Conservation (phyloP, 208 protist species). For the Trypanosoma caninum region DNA sequence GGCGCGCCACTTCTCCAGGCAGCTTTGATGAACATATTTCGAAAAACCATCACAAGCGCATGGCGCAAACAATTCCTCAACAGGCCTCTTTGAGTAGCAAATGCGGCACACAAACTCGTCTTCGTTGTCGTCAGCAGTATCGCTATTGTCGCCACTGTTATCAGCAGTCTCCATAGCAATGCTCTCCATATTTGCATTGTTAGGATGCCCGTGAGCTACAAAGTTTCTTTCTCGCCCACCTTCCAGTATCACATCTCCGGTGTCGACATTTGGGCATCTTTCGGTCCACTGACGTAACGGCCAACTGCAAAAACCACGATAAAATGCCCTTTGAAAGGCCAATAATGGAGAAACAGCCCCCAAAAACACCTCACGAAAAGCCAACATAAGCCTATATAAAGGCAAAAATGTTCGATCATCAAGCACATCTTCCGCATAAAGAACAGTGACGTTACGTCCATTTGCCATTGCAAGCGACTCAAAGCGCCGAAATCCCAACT, state of each 20-base stretch:
- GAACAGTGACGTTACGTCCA: constrained; percentile 13
- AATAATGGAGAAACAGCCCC: neutral
- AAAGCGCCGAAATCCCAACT: constrained; percentile 19
- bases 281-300: neutral
- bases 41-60: constrained; percentile 75
- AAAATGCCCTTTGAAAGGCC: neutral
- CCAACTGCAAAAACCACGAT: neutral
- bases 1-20: constrained; percentile 72
- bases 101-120: constrained; percentile 77
- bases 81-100: constrained; percentile 50
- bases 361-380: constrained; percentile 3
- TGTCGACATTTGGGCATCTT: neutral
- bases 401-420: neutral
- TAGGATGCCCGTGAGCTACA: neutral
- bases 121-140: constrained; percentile 39
- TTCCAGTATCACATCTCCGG: neutral
- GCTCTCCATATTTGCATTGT: neutral
- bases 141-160: neutral
- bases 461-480: constrained; percentile 4
- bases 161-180: neutral
- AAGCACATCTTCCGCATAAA: constrained; percentile 9
- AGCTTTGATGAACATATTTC: constrained; percentile 70
- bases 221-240: neutral
- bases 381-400: constrained; percentile 11
- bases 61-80: constrained; percentile 61